Percentiles rank a stretch among this genome's conserved stretches.
These are phyloP conservation scores for Flaveria linearis DNA, from an alignment of 129 eudicot species.

Conservation along the genomic window DNA sequence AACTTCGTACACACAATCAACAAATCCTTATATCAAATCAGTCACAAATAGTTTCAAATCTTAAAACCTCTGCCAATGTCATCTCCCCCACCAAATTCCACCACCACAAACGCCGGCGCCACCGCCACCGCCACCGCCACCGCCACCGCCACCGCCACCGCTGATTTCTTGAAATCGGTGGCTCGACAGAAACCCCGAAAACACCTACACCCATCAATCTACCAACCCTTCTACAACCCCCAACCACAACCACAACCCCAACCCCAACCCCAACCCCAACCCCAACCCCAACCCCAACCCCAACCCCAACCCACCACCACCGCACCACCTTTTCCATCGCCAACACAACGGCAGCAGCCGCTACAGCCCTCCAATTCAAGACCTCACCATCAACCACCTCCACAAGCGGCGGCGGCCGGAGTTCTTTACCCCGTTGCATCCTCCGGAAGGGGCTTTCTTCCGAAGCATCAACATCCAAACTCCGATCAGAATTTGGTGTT, in stretches of 20 bases:
- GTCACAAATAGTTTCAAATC: not conserved
- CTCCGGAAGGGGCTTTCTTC: too few species aligned
- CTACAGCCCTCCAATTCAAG: conserved; percentile 17
- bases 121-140: not conserved
- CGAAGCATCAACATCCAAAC: too few species aligned
- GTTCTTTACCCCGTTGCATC: too few species aligned
- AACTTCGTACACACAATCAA: not conserved
- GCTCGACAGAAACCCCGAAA: conserved; percentile 10
- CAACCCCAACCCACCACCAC: not conserved
- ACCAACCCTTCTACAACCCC: conserved; percentile 35
- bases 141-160: not conserved
- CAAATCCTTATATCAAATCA: not conserved
- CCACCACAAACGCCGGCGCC: not conserved
- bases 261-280: too few species aligned
- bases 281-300: too few species aligned
- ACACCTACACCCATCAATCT: conserved; percentile 34
- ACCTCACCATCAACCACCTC: not conserved
- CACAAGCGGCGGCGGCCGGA: too few species aligned
- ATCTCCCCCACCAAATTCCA: conserved; percentile 37
- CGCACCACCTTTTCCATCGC: not conserved
- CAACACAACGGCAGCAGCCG: not conserved
- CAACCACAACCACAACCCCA: too few species aligned
- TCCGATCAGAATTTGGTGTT: too few species aligned
- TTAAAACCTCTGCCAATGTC: conserved; percentile 31
- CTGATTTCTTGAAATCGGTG: conserved; percentile 36